Base-by-base conservation (phyloP, 768 basidiomycete genomes). In the Lactarius pseudohatsudake region DNA sequence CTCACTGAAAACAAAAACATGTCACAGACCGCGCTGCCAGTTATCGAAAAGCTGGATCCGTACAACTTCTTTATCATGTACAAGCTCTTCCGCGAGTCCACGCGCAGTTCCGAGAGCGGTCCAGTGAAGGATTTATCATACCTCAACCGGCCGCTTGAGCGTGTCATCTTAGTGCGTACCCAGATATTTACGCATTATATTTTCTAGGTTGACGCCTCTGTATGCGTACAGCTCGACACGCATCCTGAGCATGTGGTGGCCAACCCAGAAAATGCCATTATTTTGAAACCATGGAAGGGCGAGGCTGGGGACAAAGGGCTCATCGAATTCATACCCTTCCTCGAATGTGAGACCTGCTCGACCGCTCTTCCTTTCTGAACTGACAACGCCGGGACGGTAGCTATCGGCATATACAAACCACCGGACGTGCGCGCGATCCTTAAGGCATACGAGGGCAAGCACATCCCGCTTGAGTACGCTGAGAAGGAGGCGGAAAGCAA, bases 121-220 rank as follows among this genome's bases (percentile, higher is more conserved):
- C 82, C 91, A 34, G 93, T 97, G 72, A 99, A 99, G 87, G 97
- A 99, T 74, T 81, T 98, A 28, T 90, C 94, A 0, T 98, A 94
- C 76, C 84, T 99, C 38, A 98, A 98, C 77, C 90, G 97, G 57
- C 65, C 70, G 13, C 61, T 72, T 1, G 67, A 71, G 28, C 64
- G 59, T 28, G 70, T 70, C 28, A 41, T 65, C 50, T 38, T 69
- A 13, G 64, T 65, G 45, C 9, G 61, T 36, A 28, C 54, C 4
- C 34, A 26, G 15, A 40, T 38, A 2, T 26, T 40, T 55, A 28
- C 41, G 18, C 28, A 57, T 45, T 43, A 20, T 28, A 57, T 45
- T 26, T 32, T 5, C 41, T 55, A 93, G 96, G 75, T 85, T 96
- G 7, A 89, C 18, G 38, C 30, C 88, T 59, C 22, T 94, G 93